Evolutionary conservation across 805 yeast genomes (phyloP).

Genomic region (Hanseniaspora vineae): DNA sequence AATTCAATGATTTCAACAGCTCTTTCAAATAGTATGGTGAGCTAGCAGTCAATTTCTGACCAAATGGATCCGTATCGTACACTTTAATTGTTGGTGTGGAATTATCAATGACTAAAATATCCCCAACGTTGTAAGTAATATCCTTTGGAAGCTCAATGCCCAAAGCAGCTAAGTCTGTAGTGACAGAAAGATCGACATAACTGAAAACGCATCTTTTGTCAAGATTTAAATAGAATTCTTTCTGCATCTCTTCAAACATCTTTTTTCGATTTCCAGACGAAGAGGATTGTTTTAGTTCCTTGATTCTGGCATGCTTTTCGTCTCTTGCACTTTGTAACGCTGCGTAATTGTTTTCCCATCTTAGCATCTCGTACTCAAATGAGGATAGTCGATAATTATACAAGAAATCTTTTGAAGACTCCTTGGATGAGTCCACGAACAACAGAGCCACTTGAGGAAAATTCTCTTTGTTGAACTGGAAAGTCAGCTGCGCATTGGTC

Average conservation of each 20-base stretch:
- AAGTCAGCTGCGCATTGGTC: slow-evolving; percentile 9
- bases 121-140: slow-evolving; percentile 34
- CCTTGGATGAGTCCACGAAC: slow-evolving; percentile 16
- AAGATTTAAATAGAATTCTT: slow-evolving; percentile 34
- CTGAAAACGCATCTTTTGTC: slow-evolving; percentile 31
- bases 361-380: slow-evolving; percentile 35
- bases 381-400: slow-evolving; percentile 22
- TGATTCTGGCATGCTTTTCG: slow-evolving; percentile 32
- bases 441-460: slow-evolving; percentile 14
- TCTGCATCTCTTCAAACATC: slow-evolving; percentile 31
- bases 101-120: slow-evolving; percentile 38
- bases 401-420: slow-evolving; percentile 8
- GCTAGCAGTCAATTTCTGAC: slow-evolving; percentile 24
- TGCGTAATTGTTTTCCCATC: slow-evolving; percentile 30
- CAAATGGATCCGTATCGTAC: slow-evolving; percentile 25
- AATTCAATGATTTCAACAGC: slow-evolving; percentile 27
- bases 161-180: neutral
- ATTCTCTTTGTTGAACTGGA: slow-evolving; percentile 10
- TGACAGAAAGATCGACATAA: slow-evolving; percentile 36
- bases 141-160: slow-evolving; percentile 4
- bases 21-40: slow-evolving; percentile 25
- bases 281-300: slow-evolving; percentile 29
- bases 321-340: slow-evolving; percentile 25
- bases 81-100: slow-evolving; percentile 20
- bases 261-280: slow-evolving; percentile 31